Percentiles rank a stretch among this genome's conserved stretches.
phyloP scores from a whole-genome alignment of 192 early-diverging fungal genomes.

The Phycomyces nitens region DNA sequence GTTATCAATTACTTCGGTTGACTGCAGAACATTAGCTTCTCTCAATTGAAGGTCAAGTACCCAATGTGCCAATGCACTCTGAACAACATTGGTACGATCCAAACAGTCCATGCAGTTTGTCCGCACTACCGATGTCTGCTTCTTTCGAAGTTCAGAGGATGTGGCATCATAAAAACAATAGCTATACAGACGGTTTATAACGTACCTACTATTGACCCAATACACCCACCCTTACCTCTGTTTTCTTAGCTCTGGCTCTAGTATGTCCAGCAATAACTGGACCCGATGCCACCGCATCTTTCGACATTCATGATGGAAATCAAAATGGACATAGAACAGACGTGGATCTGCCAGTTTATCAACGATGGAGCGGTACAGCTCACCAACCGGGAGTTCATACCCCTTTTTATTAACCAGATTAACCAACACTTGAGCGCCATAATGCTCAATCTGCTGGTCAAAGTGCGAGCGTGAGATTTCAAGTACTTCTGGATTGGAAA shows the following conservation, averaged over 20 bases:
- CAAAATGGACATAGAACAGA: slow-evolving; percentile 81
- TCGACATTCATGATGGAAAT: slow-evolving; percentile 95
- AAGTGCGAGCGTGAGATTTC: slow-evolving; percentile 67
- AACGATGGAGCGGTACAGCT: slow-evolving; percentile 67
- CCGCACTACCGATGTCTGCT: slow-evolving; percentile 80
- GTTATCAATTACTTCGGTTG: slow-evolving; percentile 59
- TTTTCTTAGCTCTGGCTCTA: slow-evolving; percentile 58
- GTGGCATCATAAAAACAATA: slow-evolving; percentile 50
- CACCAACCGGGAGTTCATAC: slow-evolving; percentile 81
- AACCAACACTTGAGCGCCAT: slow-evolving; percentile 79
- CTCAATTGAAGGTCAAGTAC: slow-evolving; percentile 72
- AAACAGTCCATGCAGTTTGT: slow-evolving; percentile 99
- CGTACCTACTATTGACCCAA: too few relatives aligned
- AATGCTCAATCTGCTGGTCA: slow-evolving; percentile 58
- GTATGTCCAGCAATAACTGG: slow-evolving; percentile 71
- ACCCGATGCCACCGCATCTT: slow-evolving; percentile 93
- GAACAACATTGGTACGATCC: slow-evolving; percentile 99
- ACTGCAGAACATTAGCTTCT: slow-evolving; percentile 56
- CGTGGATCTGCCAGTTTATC: slow-evolving; percentile 48
- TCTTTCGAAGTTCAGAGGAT: slow-evolving; percentile 32
- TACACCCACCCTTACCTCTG: slow-evolving; percentile 47
- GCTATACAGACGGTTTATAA: slow-evolving; percentile 34
- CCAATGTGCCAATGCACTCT: slow-evolving; percentile 79
- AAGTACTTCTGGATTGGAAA: neutral
- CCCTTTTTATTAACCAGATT: slow-evolving; percentile 94